Base-by-base conservation (phyloP, 2,329 filamentous ascomycete species). In the Claviceps sp. region DNA sequence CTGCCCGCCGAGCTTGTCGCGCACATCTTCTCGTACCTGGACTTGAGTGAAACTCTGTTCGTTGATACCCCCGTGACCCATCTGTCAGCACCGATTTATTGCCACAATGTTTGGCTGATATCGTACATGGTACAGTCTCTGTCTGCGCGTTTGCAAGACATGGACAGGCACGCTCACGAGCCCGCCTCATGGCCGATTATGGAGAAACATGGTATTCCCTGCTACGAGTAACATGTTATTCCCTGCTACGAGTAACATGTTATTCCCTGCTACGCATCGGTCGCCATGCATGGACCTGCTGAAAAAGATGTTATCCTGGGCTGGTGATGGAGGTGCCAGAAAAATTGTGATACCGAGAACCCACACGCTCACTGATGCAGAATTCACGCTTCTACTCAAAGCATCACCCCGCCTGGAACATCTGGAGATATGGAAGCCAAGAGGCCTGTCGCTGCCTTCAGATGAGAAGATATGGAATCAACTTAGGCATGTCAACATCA, bases 151-250 rank as follows among this genome's bases (percentile, higher is more conserved):
- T 10, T 45, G 60, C 10, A 66, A 61, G 54, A 40, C 50, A 7
- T 69, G 67, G 67, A 61, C 58, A 37, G 53, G 48, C 11, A 60
- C 59, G 16, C 57, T 69, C 13, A 60, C 58, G 11, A 58, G 59
- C n/a, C 58, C 52, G 14, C 62, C 60, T 17, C 64, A 64, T 48
- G 56, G 58, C 34, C 55, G 56, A 7, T 55, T 69, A 5, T 69
- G 67, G 67, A 60, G 60, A 38, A 52, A 54, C n/a, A 56, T 69
- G 50, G 22, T 58, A 7, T 68, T 69, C 40, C 57, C 54, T 13
- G 19, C 2, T 19, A 19, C 19, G 19, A 19, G n/a, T n/a, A 52
- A 54, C n/a, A 56, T 69, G 50, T 3, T 58, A 7, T 68, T 69
- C 40, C 57, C 54, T 13, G 19, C 2, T 19, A 19, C 19, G 19